Percentiles rank a stretch among this genome's conserved stretches.
Evolutionary conservation across 2,329 filamentous ascomycete species (phyloP).

Genomic region (Elsinoe batatas): DNA sequence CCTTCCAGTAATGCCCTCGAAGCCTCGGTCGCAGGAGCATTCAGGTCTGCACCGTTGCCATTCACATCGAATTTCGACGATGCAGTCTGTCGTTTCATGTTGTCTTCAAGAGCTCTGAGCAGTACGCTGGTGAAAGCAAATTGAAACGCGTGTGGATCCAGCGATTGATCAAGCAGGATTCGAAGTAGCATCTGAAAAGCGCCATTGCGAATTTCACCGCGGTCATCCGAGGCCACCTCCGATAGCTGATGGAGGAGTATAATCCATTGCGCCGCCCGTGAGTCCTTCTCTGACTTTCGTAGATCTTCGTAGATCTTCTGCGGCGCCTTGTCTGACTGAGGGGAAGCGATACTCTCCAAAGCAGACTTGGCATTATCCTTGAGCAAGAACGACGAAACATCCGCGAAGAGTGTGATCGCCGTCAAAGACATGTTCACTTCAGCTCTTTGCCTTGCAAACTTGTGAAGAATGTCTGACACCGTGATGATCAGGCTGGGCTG

Average conservation of each 20-base stretch:
- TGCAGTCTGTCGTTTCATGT: neutral
- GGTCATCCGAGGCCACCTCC: conserved; percentile 58
- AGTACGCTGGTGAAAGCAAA: conserved; percentile 72
- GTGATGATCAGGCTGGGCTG: conserved; percentile 60
- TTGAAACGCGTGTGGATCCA: conserved; percentile 65
- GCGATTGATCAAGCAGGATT: conserved; percentile 84
- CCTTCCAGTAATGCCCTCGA: conserved; percentile 65
- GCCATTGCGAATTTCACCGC: conserved; percentile 70
- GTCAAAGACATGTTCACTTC: conserved; percentile 94
- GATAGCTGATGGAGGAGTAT: conserved; percentile 62
- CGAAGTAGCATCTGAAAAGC: conserved; percentile 83
- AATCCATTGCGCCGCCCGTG: conserved; percentile 68
- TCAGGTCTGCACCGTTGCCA: neutral
- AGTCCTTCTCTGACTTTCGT: conserved; percentile 38
- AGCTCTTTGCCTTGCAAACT: conserved; percentile 79
- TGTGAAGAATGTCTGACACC: conserved; percentile 80
- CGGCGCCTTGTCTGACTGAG: conserved; percentile 6
- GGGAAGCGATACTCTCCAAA: conserved; percentile 23
- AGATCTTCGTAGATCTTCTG: conserved; percentile 20
- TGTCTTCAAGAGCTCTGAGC: conserved; percentile 57
- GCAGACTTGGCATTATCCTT: conserved; percentile 34
- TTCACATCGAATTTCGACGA: conserved; percentile 19
- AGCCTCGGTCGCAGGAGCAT: conserved; percentile 44
- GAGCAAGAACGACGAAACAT: conserved; percentile 76
- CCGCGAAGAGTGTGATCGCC: conserved; percentile 91